Evolutionary conservation across 305 asterid genomes (phyloP).

Genomic region (Fraxinus xanthoxyloides): DNA sequence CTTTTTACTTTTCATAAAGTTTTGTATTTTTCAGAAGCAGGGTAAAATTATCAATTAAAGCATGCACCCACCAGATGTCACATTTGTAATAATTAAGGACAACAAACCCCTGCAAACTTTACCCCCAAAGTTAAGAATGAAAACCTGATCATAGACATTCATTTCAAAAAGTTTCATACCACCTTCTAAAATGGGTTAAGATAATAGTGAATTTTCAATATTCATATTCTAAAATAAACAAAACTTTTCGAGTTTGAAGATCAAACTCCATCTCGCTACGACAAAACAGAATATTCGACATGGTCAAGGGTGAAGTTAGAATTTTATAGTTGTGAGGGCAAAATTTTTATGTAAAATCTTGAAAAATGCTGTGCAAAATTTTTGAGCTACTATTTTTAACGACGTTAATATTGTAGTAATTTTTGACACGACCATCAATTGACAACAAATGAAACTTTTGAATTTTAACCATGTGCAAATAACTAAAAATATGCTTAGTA

Average conservation of each 20-base stretch:
- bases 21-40: constrained; percentile 5
- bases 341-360: too few relatives aligned
- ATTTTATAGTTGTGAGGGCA: too few relatives aligned
- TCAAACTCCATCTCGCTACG: background rate
- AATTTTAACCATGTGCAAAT: background rate
- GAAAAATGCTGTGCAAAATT: too few relatives aligned
- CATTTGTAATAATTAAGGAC: constrained; percentile 1
- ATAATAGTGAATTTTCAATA: background rate
- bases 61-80: constrained; percentile 25
- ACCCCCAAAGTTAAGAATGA: background rate
- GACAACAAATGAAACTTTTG: background rate
- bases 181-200: background rate
- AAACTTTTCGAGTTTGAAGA: too few relatives aligned
- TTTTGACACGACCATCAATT: background rate
- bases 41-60: constrained; percentile 24
- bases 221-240: too few relatives aligned
- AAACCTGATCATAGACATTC: background rate
- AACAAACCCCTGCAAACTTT: background rate
- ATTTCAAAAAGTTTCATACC: background rate
- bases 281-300: background rate
- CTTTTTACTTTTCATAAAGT: constrained; percentile 11
- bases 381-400: background rate
- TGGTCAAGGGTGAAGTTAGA: too few relatives aligned
- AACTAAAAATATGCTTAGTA: constrained; percentile 27
- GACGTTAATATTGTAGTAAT: too few relatives aligned